A percentile compares a stretch with the other conserved stretches of the same genome.
phyloP scores from a whole-genome alignment of 805 yeast genomes.

The Teunomyces atbi region DNA sequence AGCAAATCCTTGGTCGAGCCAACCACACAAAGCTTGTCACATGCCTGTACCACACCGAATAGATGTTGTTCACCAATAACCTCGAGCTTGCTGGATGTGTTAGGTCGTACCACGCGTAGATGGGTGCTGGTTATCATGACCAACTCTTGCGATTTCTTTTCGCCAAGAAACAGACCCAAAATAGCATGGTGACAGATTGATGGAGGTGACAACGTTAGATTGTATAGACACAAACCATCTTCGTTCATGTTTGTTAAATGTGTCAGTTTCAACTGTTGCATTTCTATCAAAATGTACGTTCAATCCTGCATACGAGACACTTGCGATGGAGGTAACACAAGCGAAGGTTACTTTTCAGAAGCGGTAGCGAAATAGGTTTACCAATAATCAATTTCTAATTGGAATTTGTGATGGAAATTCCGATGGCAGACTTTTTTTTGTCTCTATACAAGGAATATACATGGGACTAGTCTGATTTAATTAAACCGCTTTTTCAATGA shows the following conservation, averaged over 20 bases:
- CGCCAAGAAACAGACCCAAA: slow-evolving; percentile 66
- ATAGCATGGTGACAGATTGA: slow-evolving; percentile 52
- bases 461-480: not conserved
- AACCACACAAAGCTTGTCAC: slow-evolving; percentile 50
- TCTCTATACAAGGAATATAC: too few species aligned
- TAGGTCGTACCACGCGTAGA: slow-evolving; percentile 53
- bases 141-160: slow-evolving; percentile 56
- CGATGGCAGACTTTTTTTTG: too few species aligned
- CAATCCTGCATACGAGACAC: not conserved
- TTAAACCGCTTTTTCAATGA: not conserved
- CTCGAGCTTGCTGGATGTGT: slow-evolving; percentile 55
- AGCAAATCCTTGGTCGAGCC: slow-evolving; percentile 57
- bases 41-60: slow-evolving; percentile 57
- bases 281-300: too few species aligned
- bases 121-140: slow-evolving; percentile 55
- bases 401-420: not conserved
- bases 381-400: not conserved
- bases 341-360: not conserved
- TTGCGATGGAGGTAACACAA: too few species aligned
- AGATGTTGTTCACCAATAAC: slow-evolving; percentile 43
- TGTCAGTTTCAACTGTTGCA: not conserved
- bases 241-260: not conserved
- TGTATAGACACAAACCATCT: slow-evolving; percentile 55
- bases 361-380: not conserved
- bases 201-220: slow-evolving; percentile 67